Evolutionary conservation across 192 early-diverging fungal genomes (phyloP).

Genomic region (Podila epicladia): DNA sequence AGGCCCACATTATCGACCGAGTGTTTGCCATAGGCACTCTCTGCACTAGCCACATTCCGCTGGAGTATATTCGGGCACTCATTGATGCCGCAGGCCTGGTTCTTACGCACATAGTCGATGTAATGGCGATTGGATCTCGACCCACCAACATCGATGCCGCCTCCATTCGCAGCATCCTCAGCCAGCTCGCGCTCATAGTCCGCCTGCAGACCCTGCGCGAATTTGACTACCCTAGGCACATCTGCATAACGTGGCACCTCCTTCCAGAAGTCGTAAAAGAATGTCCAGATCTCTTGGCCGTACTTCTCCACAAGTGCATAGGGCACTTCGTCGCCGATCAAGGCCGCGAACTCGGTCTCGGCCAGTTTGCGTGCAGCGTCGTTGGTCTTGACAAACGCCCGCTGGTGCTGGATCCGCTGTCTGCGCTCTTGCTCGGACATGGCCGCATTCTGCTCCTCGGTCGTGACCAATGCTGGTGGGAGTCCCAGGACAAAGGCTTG

Average conservation of each 20-base stretch:
- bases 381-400: neutral
- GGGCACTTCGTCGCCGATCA: neutral
- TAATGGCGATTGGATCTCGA: neutral
- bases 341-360: neutral
- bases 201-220: neutral
- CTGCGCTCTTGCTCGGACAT: neutral
- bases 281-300: neutral
- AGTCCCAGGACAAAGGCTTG: constrained; percentile 1
- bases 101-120: constrained; percentile 2
- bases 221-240: neutral
- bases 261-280: neutral
- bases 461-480: neutral
- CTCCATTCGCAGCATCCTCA: neutral
- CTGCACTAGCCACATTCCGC: neutral
- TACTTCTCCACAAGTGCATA: neutral
- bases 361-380: neutral
- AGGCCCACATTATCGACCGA: too few relatives aligned
- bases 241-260: neutral
- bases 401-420: neutral
- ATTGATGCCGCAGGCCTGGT: constrained; percentile 3
- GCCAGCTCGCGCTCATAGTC: neutral
- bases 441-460: neutral
- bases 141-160: neutral
- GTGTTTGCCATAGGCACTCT: too few relatives aligned
- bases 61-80: neutral